phyloP scores from a whole-genome alignment of 2,329 filamentous ascomycete genomes.

The Pyricularia sp. region DNA sequence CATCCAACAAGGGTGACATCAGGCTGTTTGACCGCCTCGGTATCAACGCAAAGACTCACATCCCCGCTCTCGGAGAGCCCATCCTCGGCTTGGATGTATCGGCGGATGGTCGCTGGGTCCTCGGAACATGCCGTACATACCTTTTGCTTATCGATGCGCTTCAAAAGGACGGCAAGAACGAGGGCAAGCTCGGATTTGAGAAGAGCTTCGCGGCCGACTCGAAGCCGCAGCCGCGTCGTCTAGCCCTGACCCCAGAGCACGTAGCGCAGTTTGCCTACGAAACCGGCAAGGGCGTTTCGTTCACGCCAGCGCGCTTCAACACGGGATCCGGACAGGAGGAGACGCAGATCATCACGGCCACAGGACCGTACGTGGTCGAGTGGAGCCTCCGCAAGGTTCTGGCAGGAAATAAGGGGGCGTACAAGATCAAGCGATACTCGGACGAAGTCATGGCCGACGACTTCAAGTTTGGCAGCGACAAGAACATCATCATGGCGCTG shows the following conservation, averaged over 20 bases:
- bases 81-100: slow-evolving; percentile 94
- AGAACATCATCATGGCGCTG: slow-evolving; percentile 94
- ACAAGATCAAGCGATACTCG: slow-evolving; percentile 91
- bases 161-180: slow-evolving; percentile 90
- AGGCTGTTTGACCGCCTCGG: slow-evolving; percentile 93
- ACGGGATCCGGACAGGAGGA: slow-evolving; percentile 72
- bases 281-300: slow-evolving; percentile 75
- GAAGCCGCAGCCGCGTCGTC: slow-evolving; percentile 86
- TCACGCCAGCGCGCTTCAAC: slow-evolving; percentile 92
- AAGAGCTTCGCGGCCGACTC: slow-evolving; percentile 83
- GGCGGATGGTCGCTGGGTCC: slow-evolving; percentile 89
- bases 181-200: slow-evolving; percentile 96
- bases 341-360: slow-evolving; percentile 93
- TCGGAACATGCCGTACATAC: slow-evolving; percentile 91
- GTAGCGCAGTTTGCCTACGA: slow-evolving; percentile 97
- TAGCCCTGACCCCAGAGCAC: slow-evolving; percentile 82
- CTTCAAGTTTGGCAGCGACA: slow-evolving; percentile 94
- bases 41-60: slow-evolving; percentile 94
- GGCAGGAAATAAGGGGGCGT: slow-evolving; percentile 71
- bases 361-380: slow-evolving; percentile 91
- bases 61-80: slow-evolving; percentile 87
- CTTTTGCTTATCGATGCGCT: slow-evolving; percentile 85
- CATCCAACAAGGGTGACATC: slow-evolving; percentile 94
- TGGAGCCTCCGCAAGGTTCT: slow-evolving; percentile 93
- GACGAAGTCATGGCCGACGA: slow-evolving; percentile 98